These are phyloP conservation scores for Rhizopogon rudus DNA, from an alignment of 768 basidiomycete genomes.

Conservation along the genomic window DNA sequence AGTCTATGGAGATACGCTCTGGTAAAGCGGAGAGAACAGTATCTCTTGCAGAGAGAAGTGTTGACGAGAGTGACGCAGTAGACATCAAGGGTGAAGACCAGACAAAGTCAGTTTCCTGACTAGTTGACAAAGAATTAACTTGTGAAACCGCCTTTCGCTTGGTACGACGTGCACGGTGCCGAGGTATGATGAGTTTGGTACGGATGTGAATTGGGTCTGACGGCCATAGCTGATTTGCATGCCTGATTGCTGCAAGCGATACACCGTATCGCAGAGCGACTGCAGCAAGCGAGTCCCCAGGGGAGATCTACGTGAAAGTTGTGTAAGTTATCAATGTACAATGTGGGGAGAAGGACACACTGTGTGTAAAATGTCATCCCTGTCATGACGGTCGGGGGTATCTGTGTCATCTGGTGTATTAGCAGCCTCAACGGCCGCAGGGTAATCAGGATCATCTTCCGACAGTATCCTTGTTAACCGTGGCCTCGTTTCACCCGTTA, in stretches of 20 bases:
- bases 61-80: conserved; percentile 9
- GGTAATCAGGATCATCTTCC: neutral
- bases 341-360: neutral
- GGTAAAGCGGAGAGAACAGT: conserved; percentile 21
- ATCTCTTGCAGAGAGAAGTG: conserved; percentile 15
- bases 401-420: neutral
- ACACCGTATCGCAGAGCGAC: conserved; percentile 90
- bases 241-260: conserved; percentile 73
- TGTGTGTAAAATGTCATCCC: neutral
- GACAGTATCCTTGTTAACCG: neutral
- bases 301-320: conserved; percentile 45
- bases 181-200: conserved; percentile 74
- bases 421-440: no score
- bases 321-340: neutral
- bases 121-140: neutral
- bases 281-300: conserved; percentile 78
- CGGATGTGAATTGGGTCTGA: conserved; percentile 91
- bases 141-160: conserved; percentile 2
- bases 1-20: conserved; percentile 25
- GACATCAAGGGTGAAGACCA: neutral
- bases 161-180: conserved; percentile 4
- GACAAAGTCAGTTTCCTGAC: neutral
- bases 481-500: neutral
- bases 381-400: neutral
- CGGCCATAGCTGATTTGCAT: conserved; percentile 90